These are phyloP conservation scores for Cicer arietinum DNA, from an alignment of 306 rosid species.

Conservation along the genomic window DNA sequence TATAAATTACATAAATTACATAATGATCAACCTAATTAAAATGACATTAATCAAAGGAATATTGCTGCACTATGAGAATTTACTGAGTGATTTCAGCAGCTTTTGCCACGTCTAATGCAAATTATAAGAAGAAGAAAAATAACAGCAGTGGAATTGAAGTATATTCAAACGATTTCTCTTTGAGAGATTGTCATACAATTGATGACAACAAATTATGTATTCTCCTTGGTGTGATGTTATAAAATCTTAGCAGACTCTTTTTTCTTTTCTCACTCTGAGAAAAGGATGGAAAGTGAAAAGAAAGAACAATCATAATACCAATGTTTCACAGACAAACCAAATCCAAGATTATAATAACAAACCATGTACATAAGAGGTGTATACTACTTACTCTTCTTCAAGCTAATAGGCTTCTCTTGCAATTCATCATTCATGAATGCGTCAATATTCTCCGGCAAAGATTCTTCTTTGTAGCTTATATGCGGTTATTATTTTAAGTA, in stretches of 20 bases:
- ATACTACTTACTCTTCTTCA: constrained; percentile 85
- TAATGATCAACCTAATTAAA: too few species aligned
- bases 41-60: too few species aligned
- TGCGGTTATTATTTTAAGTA: constrained; percentile 48
- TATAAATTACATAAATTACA: too few species aligned
- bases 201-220: background rate
- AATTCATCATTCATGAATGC: constrained; percentile 88
- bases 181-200: background rate
- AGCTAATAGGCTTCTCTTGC: constrained; percentile 72
- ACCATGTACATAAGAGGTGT: background rate
- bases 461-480: constrained; percentile 89
- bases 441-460: constrained; percentile 79
- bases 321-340: background rate
- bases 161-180: constrained; percentile 8
- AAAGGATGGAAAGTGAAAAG: background rate
- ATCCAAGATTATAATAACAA: too few species aligned
- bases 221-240: background rate
- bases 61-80: too few species aligned
- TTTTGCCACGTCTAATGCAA: too few species aligned
- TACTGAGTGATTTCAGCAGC: too few species aligned
- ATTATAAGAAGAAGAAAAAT: too few species aligned
- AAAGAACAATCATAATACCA: background rate
- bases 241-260: background rate
- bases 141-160: too few species aligned
- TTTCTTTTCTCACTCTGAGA: background rate